Evolutionary conservation across 1,139 yeast genomes (phyloP), one percentile per base, ranked within the genome.

Genomic region (Blastobotrys buckinghamii): DNA sequence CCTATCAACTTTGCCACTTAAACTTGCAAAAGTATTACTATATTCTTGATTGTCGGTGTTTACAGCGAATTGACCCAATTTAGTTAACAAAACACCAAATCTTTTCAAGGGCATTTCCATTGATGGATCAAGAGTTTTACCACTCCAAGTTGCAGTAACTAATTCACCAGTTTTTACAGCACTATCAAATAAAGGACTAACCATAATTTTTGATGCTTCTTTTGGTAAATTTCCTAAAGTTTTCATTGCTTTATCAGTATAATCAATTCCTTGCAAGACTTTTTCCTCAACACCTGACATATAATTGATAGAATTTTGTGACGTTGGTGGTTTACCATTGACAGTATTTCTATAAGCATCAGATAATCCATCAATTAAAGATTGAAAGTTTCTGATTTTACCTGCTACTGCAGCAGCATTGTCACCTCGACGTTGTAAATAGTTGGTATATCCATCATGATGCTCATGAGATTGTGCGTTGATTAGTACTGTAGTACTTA

Each of bases 111-210:
- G 39, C 7, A 8, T 16, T 22, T 34, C 39, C 45, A 42, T 33
- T n/a, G 26, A 16, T 7, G 22, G 9, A 16, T 42, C 45, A 9
- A 34, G 27, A n/a, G 33, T 17, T 17, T n/a, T n/a, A 33, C 39
- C 39, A 35, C 39, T 13, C 45, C 45, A 42, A 2, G 45, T 42
- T 6, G 45, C 32, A 9, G 45, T 34, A n/a, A 42, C 12, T 32
- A 42, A n/a, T 33, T 42, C 45, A 6, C 36, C 39, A 35, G 33
- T n/a, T 15, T 30, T 17, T 6, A 34, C 37, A 3, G 27, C 33
- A 4, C 39, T 6, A 15, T 34, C 16, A 15, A 42, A 34, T 15
- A 42, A 42, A 5, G 45, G 45, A n/a, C 29, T 17, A 30, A 42
- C 32, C n/a, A 40, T 2, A 13, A 40, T 5, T 24, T 29, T 9